Percentiles rank a stretch among this genome's conserved stretches.
Evolutionary conservation across 192 early-diverging fungal genomes (phyloP).

Genomic region (Entomortierella beljakovae): DNA sequence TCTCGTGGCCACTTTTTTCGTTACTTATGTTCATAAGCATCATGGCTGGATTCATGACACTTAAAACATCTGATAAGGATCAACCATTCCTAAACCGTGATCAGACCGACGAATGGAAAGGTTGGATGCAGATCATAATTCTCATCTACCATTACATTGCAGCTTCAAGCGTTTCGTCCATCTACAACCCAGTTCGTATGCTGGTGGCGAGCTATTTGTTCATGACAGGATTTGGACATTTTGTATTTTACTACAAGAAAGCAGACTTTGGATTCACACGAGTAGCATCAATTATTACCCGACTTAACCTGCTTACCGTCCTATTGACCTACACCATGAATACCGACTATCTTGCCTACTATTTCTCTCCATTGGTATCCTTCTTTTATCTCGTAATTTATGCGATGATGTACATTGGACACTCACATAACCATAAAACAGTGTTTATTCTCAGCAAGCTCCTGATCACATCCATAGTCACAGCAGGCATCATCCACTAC

Average conservation of each 20-base stretch:
- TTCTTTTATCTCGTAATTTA: slow-evolving; percentile 79
- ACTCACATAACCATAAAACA: slow-evolving; percentile 60
- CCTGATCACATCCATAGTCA: slow-evolving; percentile 46
- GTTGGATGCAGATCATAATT: slow-evolving; percentile 86
- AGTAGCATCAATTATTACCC: slow-evolving; percentile 70
- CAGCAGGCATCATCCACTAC: slow-evolving; percentile 49
- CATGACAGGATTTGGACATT: slow-evolving; percentile 88
- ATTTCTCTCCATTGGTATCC: slow-evolving; percentile 81
- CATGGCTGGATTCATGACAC: slow-evolving; percentile 57
- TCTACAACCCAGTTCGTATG: slow-evolving; percentile 80
- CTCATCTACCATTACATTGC: slow-evolving; percentile 79
- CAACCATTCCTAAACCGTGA: slow-evolving; percentile 74
- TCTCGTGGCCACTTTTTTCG: slow-evolving; percentile 56
- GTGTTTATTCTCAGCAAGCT: slow-evolving; percentile 67
- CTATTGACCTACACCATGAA: slow-evolving; percentile 74
- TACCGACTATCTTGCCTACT: slow-evolving; percentile 79
- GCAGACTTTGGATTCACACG: slow-evolving; percentile 73
- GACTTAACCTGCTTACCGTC: slow-evolving; percentile 77
- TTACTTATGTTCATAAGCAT: slow-evolving; percentile 56
- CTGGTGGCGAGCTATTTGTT: slow-evolving; percentile 84
- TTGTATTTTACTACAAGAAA: slow-evolving; percentile 77
- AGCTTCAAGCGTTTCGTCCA: slow-evolving; percentile 67
- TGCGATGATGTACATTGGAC: slow-evolving; percentile 69
- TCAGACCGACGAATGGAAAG: slow-evolving; percentile 90
- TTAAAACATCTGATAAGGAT: slow-evolving; percentile 57